Conservation (phyloP, 2,329 filamentous ascomycete species). For the Diplodia corticola region DNA sequence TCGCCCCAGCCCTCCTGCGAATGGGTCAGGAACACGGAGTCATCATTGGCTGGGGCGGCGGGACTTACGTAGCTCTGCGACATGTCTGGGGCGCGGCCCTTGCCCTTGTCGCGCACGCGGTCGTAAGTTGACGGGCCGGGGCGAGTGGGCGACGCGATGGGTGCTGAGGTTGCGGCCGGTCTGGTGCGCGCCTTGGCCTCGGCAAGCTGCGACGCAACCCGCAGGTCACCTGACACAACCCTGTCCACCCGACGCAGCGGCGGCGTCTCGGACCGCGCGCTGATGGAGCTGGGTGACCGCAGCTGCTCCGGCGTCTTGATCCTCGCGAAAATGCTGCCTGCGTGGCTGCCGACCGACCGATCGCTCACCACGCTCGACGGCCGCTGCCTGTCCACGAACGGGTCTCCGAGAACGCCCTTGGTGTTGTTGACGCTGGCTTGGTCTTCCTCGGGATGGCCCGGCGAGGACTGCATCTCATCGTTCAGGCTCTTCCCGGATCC, state of each 20-base stretch:
- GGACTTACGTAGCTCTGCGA: constrained; percentile 87
- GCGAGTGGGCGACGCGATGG: constrained; percentile 34
- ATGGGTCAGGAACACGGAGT: constrained; percentile 28
- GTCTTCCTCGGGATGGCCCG: constrained; percentile 38
- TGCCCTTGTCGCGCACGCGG: constrained; percentile 83
- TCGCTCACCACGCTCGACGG: constrained; percentile 48
- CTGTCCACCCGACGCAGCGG: constrained; percentile 69
- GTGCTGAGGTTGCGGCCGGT: constrained; percentile 34
- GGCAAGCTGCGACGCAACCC: constrained; percentile 65
- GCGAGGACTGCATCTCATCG: constrained; percentile 4
- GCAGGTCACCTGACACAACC: constrained; percentile 73
- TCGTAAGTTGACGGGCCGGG: constrained; percentile 62
- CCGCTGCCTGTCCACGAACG: constrained; percentile 36
- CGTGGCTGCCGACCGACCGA: constrained; percentile 35
- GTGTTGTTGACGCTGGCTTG: constrained; percentile 26
- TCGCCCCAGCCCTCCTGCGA: constrained; percentile 89
- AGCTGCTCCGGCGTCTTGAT: constrained; percentile 47
- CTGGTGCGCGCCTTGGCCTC: constrained; percentile 36
- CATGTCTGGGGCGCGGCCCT: constrained; percentile 72
- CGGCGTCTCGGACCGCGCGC: constrained; percentile 61
- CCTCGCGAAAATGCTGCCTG: constrained; percentile 39
- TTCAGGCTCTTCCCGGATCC: neutral
- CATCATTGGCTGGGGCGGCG: constrained; percentile 16
- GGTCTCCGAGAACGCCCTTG: constrained; percentile 15
- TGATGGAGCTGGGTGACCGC: constrained; percentile 64